Percentiles rank a stretch among this genome's conserved stretches.
Conservation (phyloP, 116 monocot genomes). For the Phalaenopsis hybrid region DNA sequence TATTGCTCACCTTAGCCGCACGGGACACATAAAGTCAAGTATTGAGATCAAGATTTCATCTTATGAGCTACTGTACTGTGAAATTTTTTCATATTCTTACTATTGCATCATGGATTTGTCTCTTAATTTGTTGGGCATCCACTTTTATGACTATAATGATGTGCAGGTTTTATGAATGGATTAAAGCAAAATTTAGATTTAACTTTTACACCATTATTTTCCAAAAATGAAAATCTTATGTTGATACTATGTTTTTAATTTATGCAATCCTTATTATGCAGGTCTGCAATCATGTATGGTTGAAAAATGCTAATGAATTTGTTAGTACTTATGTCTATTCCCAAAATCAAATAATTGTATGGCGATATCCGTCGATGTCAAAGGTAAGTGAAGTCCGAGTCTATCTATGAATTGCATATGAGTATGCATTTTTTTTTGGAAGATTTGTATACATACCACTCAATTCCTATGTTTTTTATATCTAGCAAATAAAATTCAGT, state of each 20-base stretch:
- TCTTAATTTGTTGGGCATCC: background rate
- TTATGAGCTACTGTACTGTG: background rate
- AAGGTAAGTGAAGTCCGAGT: constrained; percentile 29
- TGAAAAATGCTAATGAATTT: constrained; percentile 90
- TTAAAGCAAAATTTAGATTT: background rate
- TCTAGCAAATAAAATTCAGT: too few relatives aligned
- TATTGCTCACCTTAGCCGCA: constrained; percentile 66
- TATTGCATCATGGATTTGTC: background rate
- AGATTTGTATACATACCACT: too few relatives aligned
- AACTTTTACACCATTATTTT: background rate
- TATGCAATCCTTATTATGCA: constrained; percentile 18
- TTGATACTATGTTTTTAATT: background rate
- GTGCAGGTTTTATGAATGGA: background rate
- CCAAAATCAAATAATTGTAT: constrained; percentile 93
- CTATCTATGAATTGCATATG: background rate
- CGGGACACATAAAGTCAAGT: constrained; percentile 96
- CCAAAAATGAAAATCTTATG: background rate
- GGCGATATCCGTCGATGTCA: constrained; percentile 89
- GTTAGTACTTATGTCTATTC: constrained; percentile 96
- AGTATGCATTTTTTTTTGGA: background rate
- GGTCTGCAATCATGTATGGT: constrained; percentile 95
- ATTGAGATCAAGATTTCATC: constrained; percentile 1
- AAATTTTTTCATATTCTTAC: background rate
- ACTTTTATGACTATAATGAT: background rate
- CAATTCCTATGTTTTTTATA: too few relatives aligned